Base-by-base conservation (phyloP, 257 asterid species). In the Eucommia ulmoides region DNA sequence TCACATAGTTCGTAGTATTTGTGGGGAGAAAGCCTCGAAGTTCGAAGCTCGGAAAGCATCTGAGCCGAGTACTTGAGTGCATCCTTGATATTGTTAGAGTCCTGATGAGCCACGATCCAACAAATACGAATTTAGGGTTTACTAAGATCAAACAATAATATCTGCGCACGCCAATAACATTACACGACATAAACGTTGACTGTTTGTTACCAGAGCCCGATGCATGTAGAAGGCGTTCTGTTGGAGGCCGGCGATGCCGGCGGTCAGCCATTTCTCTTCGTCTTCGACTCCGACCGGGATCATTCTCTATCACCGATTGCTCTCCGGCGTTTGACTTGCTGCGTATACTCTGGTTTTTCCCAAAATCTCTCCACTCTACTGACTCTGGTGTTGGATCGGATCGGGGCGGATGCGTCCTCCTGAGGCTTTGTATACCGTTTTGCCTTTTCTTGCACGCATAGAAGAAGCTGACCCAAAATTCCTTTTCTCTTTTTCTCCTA, bases 31-130 rank as follows among this genome's bases (percentile, higher is more conserved):
- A 91, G 93, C 65, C 83, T 83, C 26, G 96, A 86, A 59, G 98
- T 91, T 59, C 98, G 92, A 45, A 91, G 98, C 78, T 91, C 98
- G 52, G 96, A 86, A 9, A 91, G 88, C 98, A 91, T 86, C 92
- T 86, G 98, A 53, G 98, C 96, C 0, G 98, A 91, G 63, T 74
- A 91, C 67, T 85, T 91, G 59, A 91, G 82, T 44, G 94, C 96
- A 41, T 91, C 98, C 78, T 86, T 86, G 66, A 91, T 62, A 86
- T 91, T 86, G 70, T 75, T 85, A 18, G 95, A 85, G 60, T 91
- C 98, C 98, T 91, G 55, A 24, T n/a, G n/a, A 46, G 49, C 20
- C 24, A 65, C 50, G 66, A 59, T 46, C 51, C 50, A 51, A 33
- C 38, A 29, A 6, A 29, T 12, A 29, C 38, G 15, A 60, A 61